Evolutionary conservation across 352 stramenopile genomes (phyloP), one percentile per base, ranked within the genome.

Genomic region (Globisporangium recalcitrans): DNA sequence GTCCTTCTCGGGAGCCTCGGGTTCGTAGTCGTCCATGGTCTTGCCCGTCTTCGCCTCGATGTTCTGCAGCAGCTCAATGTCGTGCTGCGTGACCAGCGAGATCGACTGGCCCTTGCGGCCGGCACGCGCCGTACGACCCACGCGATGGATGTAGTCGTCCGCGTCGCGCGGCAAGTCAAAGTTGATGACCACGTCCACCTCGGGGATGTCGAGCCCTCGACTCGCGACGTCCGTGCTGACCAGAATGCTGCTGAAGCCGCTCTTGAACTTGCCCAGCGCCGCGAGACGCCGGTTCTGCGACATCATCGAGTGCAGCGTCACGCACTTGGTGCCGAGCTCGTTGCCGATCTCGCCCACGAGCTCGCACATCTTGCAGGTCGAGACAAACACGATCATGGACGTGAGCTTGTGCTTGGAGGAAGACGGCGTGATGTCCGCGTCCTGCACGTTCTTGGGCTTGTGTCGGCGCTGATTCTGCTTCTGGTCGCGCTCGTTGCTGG

Each of bases 61-160:
- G 60, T 97, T 96, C 73, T 99, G 93, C 44, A 99, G 77, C 58
- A 99, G 77, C 65, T 85, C 77, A 48, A 98, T 91, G 64, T 98
- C 93, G 58, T 95, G 78, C 84, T 98, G 93, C 4, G 93, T 97
- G 1, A 99, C 91, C 13, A 99, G 75, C 63, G 91, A 97, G 34
- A 99, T 93, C 11, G 96, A 93, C 46, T 87, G 78, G 31, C 97
- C 96, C 51, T 79, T 77, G 55, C 93, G 76, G 7, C 97, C 96
- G 0, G 94, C 94, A 72, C 96, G 87, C 10, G 95, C 96, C 1
- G 96, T 99, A 68, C 97, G 85, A 53, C 97, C 97, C 32, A 99
- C 95, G 31, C 97, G 90, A 71, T 99, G 97, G 40, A 99, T 94
- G 71, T 99, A 99, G 71, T 98, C 95, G 44, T 97, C 88, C n/a